phyloP scores from a whole-genome alignment of 768 basidiomycete genomes.

The Saitozyma podzolica region DNA sequence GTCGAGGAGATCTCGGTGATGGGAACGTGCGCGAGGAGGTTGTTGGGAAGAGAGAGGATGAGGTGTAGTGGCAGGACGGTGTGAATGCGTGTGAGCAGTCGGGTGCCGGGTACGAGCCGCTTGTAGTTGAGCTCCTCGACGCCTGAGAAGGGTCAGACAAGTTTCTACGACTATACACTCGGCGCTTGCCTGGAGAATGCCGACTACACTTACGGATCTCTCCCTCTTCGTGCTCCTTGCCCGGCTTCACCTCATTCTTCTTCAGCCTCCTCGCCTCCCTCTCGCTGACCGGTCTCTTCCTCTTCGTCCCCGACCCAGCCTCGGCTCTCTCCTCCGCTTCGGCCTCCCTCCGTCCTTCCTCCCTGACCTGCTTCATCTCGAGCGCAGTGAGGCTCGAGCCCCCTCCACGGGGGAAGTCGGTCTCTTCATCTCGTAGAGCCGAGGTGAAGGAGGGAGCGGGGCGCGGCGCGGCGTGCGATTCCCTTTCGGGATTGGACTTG shows the following conservation, averaged over 20 bases:
- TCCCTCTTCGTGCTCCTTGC: constrained; percentile 53
- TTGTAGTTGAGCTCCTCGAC: constrained; percentile 17
- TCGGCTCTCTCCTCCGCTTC: constrained; percentile 64
- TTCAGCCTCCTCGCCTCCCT: constrained; percentile 51
- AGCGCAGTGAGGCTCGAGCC: constrained; percentile 83
- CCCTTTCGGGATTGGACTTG: background rate
- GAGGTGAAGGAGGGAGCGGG: constrained; percentile 48
- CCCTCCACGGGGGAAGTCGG: constrained; percentile 94
- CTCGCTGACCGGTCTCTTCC: constrained; percentile 51
- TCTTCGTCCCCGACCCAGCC: constrained; percentile 52
- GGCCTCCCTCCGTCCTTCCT: constrained; percentile 82
- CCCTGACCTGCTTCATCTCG: constrained; percentile 80
- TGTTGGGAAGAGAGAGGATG: constrained; percentile 91
- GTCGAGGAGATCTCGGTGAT: constrained; percentile 86
- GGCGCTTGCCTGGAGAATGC: background rate
- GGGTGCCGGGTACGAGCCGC: constrained; percentile 81
- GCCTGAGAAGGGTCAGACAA: constrained; percentile 1
- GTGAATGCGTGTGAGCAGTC: constrained; percentile 81
- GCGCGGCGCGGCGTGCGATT: constrained; percentile 24
- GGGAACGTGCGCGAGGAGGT: constrained; percentile 88
- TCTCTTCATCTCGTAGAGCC: constrained; percentile 60
- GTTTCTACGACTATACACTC: background rate
- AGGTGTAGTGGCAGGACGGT: constrained; percentile 84
- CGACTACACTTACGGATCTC: constrained; percentile 54
- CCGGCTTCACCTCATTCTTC: constrained; percentile 42